phyloP scores from a whole-genome alignment of 495 filamentous ascomycete genomes.

The Pyrenula massariospora region DNA sequence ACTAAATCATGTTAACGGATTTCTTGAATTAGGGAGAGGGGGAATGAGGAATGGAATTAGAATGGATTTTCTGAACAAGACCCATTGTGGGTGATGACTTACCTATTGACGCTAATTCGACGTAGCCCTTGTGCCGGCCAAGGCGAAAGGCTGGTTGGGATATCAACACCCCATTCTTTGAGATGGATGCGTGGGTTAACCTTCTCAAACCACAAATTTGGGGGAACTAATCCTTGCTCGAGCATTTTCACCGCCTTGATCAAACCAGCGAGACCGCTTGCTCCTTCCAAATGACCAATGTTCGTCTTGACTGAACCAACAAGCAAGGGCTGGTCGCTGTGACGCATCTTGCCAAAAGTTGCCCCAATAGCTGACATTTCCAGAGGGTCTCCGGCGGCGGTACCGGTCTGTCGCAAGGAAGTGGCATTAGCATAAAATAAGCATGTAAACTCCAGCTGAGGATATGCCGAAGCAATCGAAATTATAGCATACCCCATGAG shows the following conservation, averaged over 20 bases:
- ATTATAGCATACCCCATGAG: conserved; percentile 38
- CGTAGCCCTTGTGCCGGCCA: conserved; percentile 18
- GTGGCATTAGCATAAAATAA: no score
- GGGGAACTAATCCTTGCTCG: conserved; percentile 11
- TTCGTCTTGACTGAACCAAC: conserved; percentile 25
- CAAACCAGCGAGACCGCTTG: conserved; percentile 10
- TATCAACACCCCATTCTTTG: conserved; percentile 12
- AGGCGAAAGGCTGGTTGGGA: conserved; percentile 2
- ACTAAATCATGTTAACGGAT: no score
- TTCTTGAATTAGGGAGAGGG: no score
- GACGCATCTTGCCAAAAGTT: conserved; percentile 9
- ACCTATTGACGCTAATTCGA: conserved; percentile 11
- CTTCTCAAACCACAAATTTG: conserved; percentile 7
- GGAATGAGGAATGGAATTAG: no score
- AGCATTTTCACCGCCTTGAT: conserved; percentile 16
- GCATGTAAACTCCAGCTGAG: no score
- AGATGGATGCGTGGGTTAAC: conserved; percentile 13
- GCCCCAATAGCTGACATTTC: conserved; percentile 13
- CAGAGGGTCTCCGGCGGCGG: conserved; percentile 19
- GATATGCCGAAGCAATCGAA: no score
- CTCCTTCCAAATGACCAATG: conserved; percentile 20
- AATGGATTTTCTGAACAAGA: no score
- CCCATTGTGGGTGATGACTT: no score
- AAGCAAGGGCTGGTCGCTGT: conserved; percentile 7
- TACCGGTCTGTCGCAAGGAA: conserved; percentile 40